Evolutionary conservation across 371 early-diverging fungal species (phyloP), one percentile per base, ranked within the genome.

Genomic region (Mucor irregularis): DNA sequence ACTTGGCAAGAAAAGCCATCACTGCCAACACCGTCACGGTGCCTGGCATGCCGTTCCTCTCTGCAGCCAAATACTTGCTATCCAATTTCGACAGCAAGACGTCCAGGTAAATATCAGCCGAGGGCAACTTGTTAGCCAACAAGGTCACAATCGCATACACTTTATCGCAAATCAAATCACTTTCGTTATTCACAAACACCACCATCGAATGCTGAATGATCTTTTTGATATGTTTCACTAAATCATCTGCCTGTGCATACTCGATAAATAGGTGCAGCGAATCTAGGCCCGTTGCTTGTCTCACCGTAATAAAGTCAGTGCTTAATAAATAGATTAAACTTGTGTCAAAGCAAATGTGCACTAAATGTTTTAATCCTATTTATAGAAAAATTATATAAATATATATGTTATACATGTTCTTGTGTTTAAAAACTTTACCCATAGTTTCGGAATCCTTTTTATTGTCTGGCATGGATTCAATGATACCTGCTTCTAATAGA

Each of bases 321-420:
- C 40, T 61, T 39, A 64, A 26, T 21, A 68, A 28, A 37, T 68
- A 33, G 6, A 50, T 0, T 2, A 70, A 10, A 29, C 60, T 46
- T 8, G 49, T n/a, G 11, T 66, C 57, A 35, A 53, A 70, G 29
- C 71, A 66, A 24, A 66, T 63, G 40, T 70, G 71, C 17, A 70
- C 64, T 4, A 70, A 24, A 38, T 70, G 71, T 24, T 60, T 55
- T 21, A 66, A 44, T 1, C 71, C 71, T 66, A 28, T 22, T 11
- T 26, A 24, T 24, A 16, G 3, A 0, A 6, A 37, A 14, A 40
- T 26, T 40, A 52, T 1, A 40, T 13, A 29, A 42, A 29, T 14
- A 5, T 6, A 7, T 17, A 28, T 25, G 5, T 16, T 29, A 39
- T 11, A 44, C 8, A 26, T 2, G 19, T 35, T 44, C 28, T 19